Conservation (phyloP, 257 asterid species). For the Solanum infundibuliforme region DNA sequence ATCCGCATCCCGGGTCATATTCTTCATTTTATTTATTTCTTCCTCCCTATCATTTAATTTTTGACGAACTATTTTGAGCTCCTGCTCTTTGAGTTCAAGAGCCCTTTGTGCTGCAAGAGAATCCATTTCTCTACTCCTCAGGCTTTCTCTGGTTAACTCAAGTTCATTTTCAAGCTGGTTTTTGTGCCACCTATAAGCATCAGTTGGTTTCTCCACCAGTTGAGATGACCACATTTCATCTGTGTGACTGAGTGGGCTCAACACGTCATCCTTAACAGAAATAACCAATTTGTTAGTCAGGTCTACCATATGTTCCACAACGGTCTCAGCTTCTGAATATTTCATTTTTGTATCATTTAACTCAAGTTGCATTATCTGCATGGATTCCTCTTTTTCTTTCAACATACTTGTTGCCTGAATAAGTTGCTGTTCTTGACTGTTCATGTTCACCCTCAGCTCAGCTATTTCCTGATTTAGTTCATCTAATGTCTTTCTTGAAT, state of each 20-base stretch:
- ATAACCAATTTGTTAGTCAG: slow-evolving; percentile 49
- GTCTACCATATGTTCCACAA: slow-evolving; percentile 50
- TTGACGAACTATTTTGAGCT: slow-evolving; percentile 30
- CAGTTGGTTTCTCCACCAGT: slow-evolving; percentile 9
- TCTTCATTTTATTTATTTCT: slow-evolving; percentile 48
- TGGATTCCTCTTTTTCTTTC: slow-evolving; percentile 54
- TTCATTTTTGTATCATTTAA: slow-evolving; percentile 29
- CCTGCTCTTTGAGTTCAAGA: slow-evolving; percentile 52
- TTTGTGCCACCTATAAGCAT: slow-evolving; percentile 29
- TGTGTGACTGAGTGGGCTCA: slow-evolving; percentile 9
- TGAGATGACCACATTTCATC: slow-evolving; percentile 6
- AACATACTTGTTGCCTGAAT: slow-evolving; percentile 31
- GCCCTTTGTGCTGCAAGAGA: slow-evolving; percentile 47
- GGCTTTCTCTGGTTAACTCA: slow-evolving; percentile 37
- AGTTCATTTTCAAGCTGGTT: slow-evolving; percentile 62
- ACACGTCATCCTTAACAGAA: slow-evolving; percentile 25
- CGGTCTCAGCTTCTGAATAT: slow-evolving; percentile 59
- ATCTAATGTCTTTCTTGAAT: slow-evolving; percentile 35
- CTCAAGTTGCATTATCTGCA: slow-evolving; percentile 41
- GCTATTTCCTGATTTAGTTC: slow-evolving; percentile 44
- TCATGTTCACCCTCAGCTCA: slow-evolving; percentile 34
- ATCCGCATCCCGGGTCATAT: slow-evolving; percentile 26
- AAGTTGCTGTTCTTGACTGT: slow-evolving; percentile 49
- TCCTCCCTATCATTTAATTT: slow-evolving; percentile 45
- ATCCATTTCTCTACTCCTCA: slow-evolving; percentile 61